A percentile compares a stretch with the other conserved stretches of the same genome.
phyloP scores from a whole-genome alignment of 768 basidiomycete genomes.

The Boletus reticulatus region DNA sequence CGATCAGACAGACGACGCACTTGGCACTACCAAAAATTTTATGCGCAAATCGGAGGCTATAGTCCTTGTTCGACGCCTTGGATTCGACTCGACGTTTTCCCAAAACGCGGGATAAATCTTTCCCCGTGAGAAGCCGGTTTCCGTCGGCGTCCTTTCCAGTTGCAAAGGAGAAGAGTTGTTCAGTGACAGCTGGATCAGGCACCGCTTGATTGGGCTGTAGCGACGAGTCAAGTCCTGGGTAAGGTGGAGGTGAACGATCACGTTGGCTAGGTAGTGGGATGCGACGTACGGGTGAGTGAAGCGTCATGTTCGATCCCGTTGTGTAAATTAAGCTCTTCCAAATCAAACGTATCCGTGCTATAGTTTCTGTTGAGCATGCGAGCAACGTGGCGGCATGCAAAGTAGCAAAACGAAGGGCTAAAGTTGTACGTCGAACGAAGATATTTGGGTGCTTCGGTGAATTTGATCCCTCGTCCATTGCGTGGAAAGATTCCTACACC shows the following conservation, averaged over 20 bases:
- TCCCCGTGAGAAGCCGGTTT: conserved; percentile 46
- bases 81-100: conserved; percentile 62
- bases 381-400: conserved; percentile 57
- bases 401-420: conserved; percentile 60
- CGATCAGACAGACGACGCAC: conserved; percentile 37
- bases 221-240: conserved; percentile 52
- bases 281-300: conserved; percentile 29
- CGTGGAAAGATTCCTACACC: conserved; percentile 45
- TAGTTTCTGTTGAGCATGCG: conserved; percentile 56
- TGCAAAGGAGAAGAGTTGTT: conserved; percentile 55
- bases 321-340: conserved; percentile 38
- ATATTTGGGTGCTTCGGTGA: conserved; percentile 36
- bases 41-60: conserved; percentile 47
- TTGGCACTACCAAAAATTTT: conserved; percentile 66
- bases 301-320: conserved; percentile 17
- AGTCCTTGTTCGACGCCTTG: conserved; percentile 52
- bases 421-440: conserved; percentile 67
- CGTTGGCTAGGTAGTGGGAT: neutral
- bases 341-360: conserved; percentile 54
- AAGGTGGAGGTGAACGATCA: neutral
- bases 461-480: conserved; percentile 67
- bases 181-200: conserved; percentile 48
- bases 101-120: conserved; percentile 57
- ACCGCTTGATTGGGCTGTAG: conserved; percentile 51
- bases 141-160: conserved; percentile 56